phyloP scores from a whole-genome alignment of 495 filamentous ascomycete genomes.

The Aspergillus steynii region DNA sequence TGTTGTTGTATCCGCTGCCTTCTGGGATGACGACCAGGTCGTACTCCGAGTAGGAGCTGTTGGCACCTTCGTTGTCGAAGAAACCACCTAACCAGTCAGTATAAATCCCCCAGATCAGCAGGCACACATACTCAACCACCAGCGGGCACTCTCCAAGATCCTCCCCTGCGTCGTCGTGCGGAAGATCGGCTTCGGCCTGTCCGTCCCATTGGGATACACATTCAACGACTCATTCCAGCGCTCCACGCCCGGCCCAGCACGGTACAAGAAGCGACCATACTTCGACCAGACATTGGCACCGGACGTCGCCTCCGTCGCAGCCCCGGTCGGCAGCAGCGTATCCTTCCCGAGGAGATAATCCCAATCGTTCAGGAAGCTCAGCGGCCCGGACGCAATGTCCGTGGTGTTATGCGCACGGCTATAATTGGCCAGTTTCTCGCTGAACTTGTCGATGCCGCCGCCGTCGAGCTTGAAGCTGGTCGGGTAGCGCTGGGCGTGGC shows the following conservation, averaged over 20 bases:
- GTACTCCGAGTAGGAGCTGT: conserved; percentile 39
- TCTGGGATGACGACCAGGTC: conserved; percentile 51
- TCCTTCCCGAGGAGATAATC: conserved; percentile 46
- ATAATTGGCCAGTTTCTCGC: conserved; percentile 47
- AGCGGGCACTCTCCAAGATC: conserved; percentile 49
- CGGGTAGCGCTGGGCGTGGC: conserved; percentile 55
- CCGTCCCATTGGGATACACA: conserved; percentile 46
- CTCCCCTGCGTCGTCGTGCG: conserved; percentile 51
- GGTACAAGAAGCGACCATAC: conserved; percentile 54
- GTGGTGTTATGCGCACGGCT: conserved; percentile 32
- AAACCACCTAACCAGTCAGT: conserved; percentile 32
- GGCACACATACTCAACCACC: conserved; percentile 37
- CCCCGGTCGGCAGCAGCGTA: conserved; percentile 48
- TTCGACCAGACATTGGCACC: conserved; percentile 53
- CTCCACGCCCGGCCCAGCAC: conserved; percentile 39
- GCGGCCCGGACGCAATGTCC: conserved; percentile 39
- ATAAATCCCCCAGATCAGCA: not conserved
- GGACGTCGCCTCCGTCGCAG: conserved; percentile 49
- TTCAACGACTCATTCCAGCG: conserved; percentile 45
- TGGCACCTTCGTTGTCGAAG: conserved; percentile 37
- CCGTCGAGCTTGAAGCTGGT: conserved; percentile 41
- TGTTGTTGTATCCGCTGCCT: conserved; percentile 48
- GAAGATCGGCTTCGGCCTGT: conserved; percentile 45
- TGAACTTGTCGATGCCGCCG: conserved; percentile 45
- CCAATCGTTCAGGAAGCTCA: conserved; percentile 53